phyloP scores from a whole-genome alignment of 1,284 basidiomycete species.

The Ganoderma resinaceum region DNA sequence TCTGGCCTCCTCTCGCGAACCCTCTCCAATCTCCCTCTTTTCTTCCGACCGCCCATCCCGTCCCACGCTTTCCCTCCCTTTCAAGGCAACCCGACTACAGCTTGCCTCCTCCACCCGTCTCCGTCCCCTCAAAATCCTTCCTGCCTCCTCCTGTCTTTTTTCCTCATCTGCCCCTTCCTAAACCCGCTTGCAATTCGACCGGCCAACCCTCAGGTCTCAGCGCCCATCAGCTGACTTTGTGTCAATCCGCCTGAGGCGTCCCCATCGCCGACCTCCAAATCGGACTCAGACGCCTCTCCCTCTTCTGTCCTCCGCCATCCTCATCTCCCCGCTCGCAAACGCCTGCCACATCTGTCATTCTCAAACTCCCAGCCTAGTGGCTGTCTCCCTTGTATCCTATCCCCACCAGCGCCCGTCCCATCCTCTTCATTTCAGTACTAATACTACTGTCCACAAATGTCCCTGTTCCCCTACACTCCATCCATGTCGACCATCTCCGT shows the following conservation, averaged over 20 bases:
- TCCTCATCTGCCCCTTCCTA: neutral
- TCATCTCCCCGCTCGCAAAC: neutral
- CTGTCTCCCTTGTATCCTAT: neutral
- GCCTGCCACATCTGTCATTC: neutral
- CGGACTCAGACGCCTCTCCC: neutral
- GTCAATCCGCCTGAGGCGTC: neutral
- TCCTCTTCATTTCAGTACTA: neutral
- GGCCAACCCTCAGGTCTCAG: neutral
- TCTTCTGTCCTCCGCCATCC: neutral
- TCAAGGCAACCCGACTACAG: neutral
- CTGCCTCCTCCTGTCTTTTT: neutral
- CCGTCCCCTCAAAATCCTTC: neutral
- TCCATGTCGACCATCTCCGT: neutral
- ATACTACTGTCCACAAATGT: neutral
- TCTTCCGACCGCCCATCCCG: neutral
- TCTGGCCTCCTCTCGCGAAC: neutral
- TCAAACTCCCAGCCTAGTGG: neutral
- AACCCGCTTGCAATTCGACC: neutral
- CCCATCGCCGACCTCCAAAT: neutral
- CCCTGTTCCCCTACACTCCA: neutral
- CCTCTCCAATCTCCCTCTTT: neutral
- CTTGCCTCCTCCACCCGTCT: neutral
- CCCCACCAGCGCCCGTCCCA: neutral
- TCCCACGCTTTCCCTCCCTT: neutral
- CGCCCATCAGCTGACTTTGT: neutral